Conservation (phyloP, 2,329 filamentous ascomycete species). For the Cercospora brassicicola region DNA sequence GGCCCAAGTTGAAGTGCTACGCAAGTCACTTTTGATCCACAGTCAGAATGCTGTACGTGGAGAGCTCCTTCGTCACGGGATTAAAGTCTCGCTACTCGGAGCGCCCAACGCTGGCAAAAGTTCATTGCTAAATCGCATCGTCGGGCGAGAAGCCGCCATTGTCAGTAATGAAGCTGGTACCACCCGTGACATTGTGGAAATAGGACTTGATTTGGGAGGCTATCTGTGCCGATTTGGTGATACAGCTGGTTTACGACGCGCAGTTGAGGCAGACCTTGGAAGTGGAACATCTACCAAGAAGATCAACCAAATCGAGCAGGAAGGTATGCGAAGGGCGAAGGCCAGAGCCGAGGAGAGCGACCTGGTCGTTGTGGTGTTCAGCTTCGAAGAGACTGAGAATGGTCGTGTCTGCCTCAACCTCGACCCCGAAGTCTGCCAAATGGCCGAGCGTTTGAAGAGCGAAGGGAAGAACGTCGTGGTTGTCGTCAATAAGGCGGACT, state of each 20-base stretch:
- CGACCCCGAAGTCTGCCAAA: slow-evolving; percentile 59
- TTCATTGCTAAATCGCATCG: slow-evolving; percentile 84
- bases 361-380: slow-evolving; percentile 77
- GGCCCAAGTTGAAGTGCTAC: slow-evolving; percentile 61
- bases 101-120: slow-evolving; percentile 95
- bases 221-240: slow-evolving; percentile 94
- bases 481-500: slow-evolving; percentile 63
- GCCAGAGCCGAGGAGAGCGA: slow-evolving; percentile 80
- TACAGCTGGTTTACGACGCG: slow-evolving; percentile 76
- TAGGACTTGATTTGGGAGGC: slow-evolving; percentile 82
- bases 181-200: slow-evolving; percentile 90
- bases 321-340: slow-evolving; percentile 86
- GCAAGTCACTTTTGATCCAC: slow-evolving; percentile 65
- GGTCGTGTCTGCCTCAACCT: slow-evolving; percentile 22
- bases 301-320: slow-evolving; percentile 76
- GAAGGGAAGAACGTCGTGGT: slow-evolving; percentile 57
- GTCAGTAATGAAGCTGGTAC: slow-evolving; percentile 92
- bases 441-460: slow-evolving; percentile 52
- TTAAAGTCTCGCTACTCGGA: slow-evolving; percentile 81
- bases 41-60: slow-evolving; percentile 75
- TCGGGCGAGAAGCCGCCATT: slow-evolving; percentile 91
- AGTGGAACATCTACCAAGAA: slow-evolving; percentile 22
- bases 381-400: slow-evolving; percentile 57
- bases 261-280: slow-evolving; percentile 12
- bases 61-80: slow-evolving; percentile 80